A percentile compares a stretch with the other conserved stretches of the same genome.
phyloP scores from a whole-genome alignment of 2,329 filamentous ascomycete genomes.

The Calonectria leucothoes region DNA sequence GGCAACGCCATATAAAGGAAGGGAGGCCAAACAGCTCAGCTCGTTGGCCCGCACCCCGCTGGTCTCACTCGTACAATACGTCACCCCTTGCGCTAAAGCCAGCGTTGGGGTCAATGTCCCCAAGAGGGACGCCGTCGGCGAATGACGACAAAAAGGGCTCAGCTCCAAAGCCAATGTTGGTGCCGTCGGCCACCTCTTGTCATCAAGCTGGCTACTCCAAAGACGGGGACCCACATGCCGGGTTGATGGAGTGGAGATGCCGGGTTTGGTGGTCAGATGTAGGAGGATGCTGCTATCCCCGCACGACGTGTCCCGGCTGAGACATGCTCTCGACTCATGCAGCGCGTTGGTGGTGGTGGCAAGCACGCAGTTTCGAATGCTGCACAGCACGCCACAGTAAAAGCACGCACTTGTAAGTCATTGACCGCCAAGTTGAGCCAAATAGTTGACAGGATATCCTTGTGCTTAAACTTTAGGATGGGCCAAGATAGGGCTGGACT shows the following conservation, averaged over 20 bases:
- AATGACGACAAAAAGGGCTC: background rate
- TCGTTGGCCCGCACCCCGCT: background rate
- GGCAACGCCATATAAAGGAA: background rate
- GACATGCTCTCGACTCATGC: background rate
- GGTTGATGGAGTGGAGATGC: background rate
- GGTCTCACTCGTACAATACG: background rate
- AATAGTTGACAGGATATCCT: background rate
- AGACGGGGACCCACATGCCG: background rate
- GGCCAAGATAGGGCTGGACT: background rate
- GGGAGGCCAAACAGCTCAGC: background rate
- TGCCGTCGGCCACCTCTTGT: background rate
- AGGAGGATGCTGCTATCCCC: background rate
- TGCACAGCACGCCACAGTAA: background rate
- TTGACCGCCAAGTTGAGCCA: background rate
- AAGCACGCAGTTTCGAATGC: background rate
- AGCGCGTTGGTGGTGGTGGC: background rate
- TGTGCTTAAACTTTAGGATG: background rate
- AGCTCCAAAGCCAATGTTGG: background rate
- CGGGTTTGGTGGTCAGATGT: background rate
- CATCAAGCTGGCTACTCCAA: background rate
- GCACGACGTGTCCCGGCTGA: background rate
- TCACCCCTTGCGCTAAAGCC: background rate
- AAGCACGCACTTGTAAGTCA: background rate
- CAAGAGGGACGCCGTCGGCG: background rate
- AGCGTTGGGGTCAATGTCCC: background rate